Conservation (phyloP, 768 basidiomycete species). For the Mycena vitilis region DNA sequence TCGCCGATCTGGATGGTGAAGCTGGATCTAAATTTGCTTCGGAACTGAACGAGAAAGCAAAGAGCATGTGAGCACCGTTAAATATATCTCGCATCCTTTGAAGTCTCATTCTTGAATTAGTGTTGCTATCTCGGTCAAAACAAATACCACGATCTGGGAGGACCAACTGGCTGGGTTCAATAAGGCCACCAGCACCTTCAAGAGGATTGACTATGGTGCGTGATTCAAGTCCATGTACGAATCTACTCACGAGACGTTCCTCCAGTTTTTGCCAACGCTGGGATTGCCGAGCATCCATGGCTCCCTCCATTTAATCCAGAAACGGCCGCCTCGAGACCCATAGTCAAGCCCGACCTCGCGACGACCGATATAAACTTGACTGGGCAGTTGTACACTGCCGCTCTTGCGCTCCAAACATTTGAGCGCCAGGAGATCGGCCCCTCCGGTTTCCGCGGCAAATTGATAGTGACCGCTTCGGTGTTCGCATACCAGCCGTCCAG, state of each 20-base stretch:
- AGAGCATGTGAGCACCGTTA: slow-evolving; percentile 30
- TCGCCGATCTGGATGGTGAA: slow-evolving; percentile 34
- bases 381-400: slow-evolving; percentile 37
- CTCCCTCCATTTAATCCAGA: slow-evolving; percentile 34
- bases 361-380: slow-evolving; percentile 34
- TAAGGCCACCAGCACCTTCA: slow-evolving; percentile 26
- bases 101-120: slow-evolving; percentile 6
- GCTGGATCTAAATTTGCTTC: slow-evolving; percentile 28
- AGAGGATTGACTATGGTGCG: slow-evolving; percentile 37
- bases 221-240: not conserved
- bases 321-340: slow-evolving; percentile 25
- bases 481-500: slow-evolving; percentile 34
- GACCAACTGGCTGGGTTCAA: slow-evolving; percentile 36
- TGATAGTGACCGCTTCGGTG: slow-evolving; percentile 38
- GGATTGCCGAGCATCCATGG: slow-evolving; percentile 38
- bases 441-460: slow-evolving; percentile 36
- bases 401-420: slow-evolving; percentile 38
- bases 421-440: slow-evolving; percentile 36
- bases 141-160: slow-evolving; percentile 36
- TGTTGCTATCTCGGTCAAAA: slow-evolving; percentile 33
- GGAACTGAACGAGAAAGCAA: slow-evolving; percentile 36
- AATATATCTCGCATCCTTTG: not conserved
- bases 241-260: not conserved
- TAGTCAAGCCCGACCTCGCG: slow-evolving; percentile 32
- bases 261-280: slow-evolving; percentile 39